A percentile compares a stretch with the other conserved stretches of the same genome.
These are phyloP conservation scores for Podaxis carcinomalis DNA, from an alignment of 768 basidiomycete species.

Conservation along the genomic window DNA sequence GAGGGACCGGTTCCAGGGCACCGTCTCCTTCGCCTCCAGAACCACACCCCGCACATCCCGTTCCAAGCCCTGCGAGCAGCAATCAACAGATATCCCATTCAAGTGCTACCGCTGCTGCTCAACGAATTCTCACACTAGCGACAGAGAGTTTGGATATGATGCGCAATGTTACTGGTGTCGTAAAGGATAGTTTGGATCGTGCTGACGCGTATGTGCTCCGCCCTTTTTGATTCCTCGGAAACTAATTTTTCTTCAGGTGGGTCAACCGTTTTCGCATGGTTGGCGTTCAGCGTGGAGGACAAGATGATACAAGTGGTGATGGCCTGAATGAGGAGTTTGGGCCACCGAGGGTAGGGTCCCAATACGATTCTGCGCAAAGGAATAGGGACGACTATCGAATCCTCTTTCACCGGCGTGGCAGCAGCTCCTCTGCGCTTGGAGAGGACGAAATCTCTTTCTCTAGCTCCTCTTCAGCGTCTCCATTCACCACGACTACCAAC, in stretches of 20 bases:
- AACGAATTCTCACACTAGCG: slow-evolving; percentile 77
- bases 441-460: slow-evolving; percentile 24
- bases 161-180: slow-evolving; percentile 80
- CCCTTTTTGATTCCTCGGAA: slow-evolving; percentile 10
- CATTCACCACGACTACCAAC: slow-evolving; percentile 22
- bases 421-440: slow-evolving; percentile 17
- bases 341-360: background rate
- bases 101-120: slow-evolving; percentile 69
- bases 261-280: slow-evolving; percentile 76
- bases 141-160: slow-evolving; percentile 94
- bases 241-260: slow-evolving; percentile 49
- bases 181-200: slow-evolving; percentile 81
- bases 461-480: slow-evolving; percentile 18
- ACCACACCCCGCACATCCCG: background rate
- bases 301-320: slow-evolving; percentile 20
- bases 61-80: background rate
- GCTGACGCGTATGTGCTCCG: slow-evolving; percentile 68
- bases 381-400: background rate
- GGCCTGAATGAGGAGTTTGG: slow-evolving; percentile 1
- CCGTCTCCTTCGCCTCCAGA: slow-evolving; percentile 2
- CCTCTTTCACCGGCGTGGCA: slow-evolving; percentile 12
- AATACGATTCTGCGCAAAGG: background rate
- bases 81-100: slow-evolving; percentile 33
- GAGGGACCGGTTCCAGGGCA: slow-evolving; percentile 26
- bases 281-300: slow-evolving; percentile 58